Conservation (phyloP, 2,329 filamentous ascomycete genomes). For the Tolypocladium tundrense region DNA sequence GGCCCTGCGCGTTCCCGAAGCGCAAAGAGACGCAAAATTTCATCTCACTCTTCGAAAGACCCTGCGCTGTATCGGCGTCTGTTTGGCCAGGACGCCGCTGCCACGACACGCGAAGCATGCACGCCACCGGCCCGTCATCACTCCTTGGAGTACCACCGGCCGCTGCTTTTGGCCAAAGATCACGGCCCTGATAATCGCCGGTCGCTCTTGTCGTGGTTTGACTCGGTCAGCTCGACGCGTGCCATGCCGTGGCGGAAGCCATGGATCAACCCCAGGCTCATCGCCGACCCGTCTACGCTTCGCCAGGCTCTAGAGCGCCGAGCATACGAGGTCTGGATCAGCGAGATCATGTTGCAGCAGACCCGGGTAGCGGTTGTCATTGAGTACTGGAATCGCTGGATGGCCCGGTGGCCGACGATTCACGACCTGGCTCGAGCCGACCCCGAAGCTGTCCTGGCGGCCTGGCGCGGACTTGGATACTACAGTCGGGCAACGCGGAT, state of each 20-base stretch:
- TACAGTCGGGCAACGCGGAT: constrained; percentile 54
- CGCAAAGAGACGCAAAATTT: constrained; percentile 6
- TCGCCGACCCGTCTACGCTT: constrained; percentile 20
- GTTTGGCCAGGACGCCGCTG: constrained; percentile 1
- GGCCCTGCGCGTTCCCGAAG: neutral
- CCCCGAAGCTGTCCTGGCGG: constrained; percentile 44
- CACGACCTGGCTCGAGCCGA: constrained; percentile 41
- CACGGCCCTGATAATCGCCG: constrained; percentile 21
- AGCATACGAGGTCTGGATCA: constrained; percentile 58
- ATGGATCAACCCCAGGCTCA: constrained; percentile 37
- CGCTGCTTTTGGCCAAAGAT: constrained; percentile 32
- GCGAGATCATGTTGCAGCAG: constrained; percentile 58
- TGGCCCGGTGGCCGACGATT: constrained; percentile 49
- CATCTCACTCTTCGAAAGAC: neutral
- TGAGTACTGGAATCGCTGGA: constrained; percentile 54
- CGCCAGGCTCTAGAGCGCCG: constrained; percentile 36
- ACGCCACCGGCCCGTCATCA: constrained; percentile 7
- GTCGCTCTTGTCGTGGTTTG: constrained; percentile 41
- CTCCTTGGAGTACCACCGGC: constrained; percentile 33
- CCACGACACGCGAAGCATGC: constrained; percentile 5
- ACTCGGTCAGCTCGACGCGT: constrained; percentile 33
- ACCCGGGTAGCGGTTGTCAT: constrained; percentile 52
- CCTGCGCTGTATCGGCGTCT: constrained; percentile 1
- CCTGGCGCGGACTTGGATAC: constrained; percentile 53
- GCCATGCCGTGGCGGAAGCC: constrained; percentile 49